Evolutionary conservation across 1,139 yeast genomes (phyloP), one percentile per base, ranked within the genome.

Genomic region (Sugiyamaella sp.): DNA sequence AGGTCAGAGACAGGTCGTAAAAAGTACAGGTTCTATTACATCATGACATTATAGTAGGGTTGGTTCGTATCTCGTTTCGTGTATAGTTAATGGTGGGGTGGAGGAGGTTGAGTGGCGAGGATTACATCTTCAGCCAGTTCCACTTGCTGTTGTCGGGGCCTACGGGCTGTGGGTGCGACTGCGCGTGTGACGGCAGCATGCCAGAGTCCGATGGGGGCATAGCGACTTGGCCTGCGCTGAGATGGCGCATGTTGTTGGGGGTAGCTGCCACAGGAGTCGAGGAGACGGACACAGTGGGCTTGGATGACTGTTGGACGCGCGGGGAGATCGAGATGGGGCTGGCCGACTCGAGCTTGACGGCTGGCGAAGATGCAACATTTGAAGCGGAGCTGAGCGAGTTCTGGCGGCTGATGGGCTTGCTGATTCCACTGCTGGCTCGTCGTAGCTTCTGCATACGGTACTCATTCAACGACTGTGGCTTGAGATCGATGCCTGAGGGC

Each of bases 41-140:
- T 27, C 22, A 46, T 41, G 6, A 20, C 40, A 44, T 44, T 43
- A 43, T 25, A 17, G 16, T 41, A 22, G 33, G 8, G n/a, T n/a
- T n/a, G 16, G 29, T 19, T 44, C 47, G 35, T 44, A 32, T 44
- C 47, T 17, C 47, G 22, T 44, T 22, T 48, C 51, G 46, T 48
- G 19, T 10, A 27, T 14, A 29, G 27, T 24, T n/a, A 29, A 19
- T 6, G 29, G n/a, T n/a, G n/a, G n/a, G n/a, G n/a, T n/a, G n/a
- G n/a, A n/a, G n/a, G 37, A 4, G 17, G 3, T 24, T n/a, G 20
- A 8, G 19, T 46, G 29, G 29, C 29, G 5, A 24, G 29, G 38
- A 58, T 52, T 58, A 60, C 61, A 66, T 62, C 45, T 59, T 62
- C 32, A 66, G 56, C 69, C 69, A 66, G 54, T 64, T 66, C 69